phyloP scores from a whole-genome alignment of 2,329 filamentous ascomycete genomes.

The Aspergillus versicolor region DNA sequence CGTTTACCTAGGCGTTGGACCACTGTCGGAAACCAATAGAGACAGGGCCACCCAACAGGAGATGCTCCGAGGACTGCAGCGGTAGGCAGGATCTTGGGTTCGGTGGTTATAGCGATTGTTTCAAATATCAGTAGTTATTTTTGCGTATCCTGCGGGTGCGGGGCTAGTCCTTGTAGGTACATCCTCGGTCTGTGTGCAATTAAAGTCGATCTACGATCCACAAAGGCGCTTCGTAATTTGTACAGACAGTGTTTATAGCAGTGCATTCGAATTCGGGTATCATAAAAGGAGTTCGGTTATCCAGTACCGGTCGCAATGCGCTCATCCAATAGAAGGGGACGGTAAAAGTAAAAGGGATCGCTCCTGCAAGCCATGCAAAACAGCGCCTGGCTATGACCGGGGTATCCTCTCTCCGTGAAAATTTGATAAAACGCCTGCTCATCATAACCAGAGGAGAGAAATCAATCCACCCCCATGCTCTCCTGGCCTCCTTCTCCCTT shows the following conservation, averaged over 20 bases:
- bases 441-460: neutral
- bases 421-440: neutral
- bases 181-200: constrained; percentile 17
- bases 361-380: neutral
- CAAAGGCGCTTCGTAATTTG: neutral
- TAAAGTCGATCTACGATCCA: neutral
- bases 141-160: constrained; percentile 1
- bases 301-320: neutral
- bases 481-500: constrained; percentile 25
- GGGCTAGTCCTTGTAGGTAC: constrained; percentile 17
- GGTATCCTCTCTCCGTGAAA: neutral
- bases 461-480: constrained; percentile 43
- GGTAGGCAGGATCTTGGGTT: constrained; percentile 24
- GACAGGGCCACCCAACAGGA: constrained; percentile 85
- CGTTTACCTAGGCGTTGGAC: constrained; percentile 57
- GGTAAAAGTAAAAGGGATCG: neutral
- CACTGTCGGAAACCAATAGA: constrained; percentile 78
- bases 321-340: neutral
- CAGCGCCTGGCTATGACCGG: neutral
- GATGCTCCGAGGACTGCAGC: constrained; percentile 67
- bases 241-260: neutral
- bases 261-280: constrained; percentile 19
- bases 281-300: constrained; percentile 12
- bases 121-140: neutral
- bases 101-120: constrained; percentile 3